A percentile compares a stretch with the other conserved stretches of the same genome.
Evolutionary conservation across 805 yeast species (phyloP).

Genomic region (Metschnikowia lachancei): DNA sequence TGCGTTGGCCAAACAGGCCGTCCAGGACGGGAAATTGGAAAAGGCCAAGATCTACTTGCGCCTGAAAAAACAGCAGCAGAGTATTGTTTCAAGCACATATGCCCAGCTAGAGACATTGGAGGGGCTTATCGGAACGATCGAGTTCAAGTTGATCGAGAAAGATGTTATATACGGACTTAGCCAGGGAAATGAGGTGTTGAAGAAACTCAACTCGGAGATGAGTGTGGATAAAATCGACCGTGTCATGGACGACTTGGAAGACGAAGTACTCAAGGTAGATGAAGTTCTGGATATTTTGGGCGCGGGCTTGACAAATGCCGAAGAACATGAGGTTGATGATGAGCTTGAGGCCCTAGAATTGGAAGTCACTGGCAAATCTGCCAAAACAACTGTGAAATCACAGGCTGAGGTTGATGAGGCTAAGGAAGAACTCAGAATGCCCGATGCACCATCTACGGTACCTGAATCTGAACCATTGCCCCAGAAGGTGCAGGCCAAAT

Average conservation of each 20-base stretch:
- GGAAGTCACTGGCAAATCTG: slow-evolving; percentile 33
- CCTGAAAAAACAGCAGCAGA: slow-evolving; percentile 78
- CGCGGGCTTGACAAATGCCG: slow-evolving; percentile 37
- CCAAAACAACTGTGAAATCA: neutral
- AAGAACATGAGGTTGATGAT: slow-evolving; percentile 64
- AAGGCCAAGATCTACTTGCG: slow-evolving; percentile 69
- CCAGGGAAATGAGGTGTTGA: slow-evolving; percentile 76
- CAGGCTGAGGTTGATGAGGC: neutral
- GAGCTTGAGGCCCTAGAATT: slow-evolving; percentile 53
- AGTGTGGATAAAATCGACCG: slow-evolving; percentile 74
- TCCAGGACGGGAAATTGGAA: slow-evolving; percentile 51
- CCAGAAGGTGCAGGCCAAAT: neutral
- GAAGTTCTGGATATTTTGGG: slow-evolving; percentile 61
- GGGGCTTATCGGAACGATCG: slow-evolving; percentile 73
- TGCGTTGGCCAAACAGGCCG: slow-evolving; percentile 54
- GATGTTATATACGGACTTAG: slow-evolving; percentile 78
- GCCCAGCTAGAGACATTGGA: slow-evolving; percentile 80
- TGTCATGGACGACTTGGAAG: slow-evolving; percentile 80
- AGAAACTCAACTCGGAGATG: slow-evolving; percentile 74
- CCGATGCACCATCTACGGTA: slow-evolving; percentile 9
- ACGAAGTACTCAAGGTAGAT: slow-evolving; percentile 74
- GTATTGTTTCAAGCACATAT: slow-evolving; percentile 64
- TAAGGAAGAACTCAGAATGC: slow-evolving; percentile 10
- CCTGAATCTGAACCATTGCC: slow-evolving; percentile 18
- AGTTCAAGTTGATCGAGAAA: slow-evolving; percentile 83